Evolutionary conservation across 169 alveolate species (phyloP), one percentile per base, ranked within the genome.

Genomic region (Babesia gibsoni): DNA sequence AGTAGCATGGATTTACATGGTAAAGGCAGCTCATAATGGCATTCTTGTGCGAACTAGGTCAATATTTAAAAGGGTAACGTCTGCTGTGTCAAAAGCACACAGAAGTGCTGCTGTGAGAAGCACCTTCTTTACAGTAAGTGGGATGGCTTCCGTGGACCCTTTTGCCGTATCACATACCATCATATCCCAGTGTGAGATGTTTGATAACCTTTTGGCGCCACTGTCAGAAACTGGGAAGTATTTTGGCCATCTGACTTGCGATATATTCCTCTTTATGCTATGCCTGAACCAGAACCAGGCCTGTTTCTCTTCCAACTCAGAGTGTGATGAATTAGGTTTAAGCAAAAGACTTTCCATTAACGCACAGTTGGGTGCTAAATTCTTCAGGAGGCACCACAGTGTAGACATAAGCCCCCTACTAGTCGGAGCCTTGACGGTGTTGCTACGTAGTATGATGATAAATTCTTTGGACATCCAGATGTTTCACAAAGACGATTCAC

Each of bases 101-200:
- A 79, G 69, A 43, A 79, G 65, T 33, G 78, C 83, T 8, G 52
- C 83, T 3, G 80, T 69, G 9, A 57, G 88, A 6, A 50, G 69
- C 39, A 79, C 41, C 16, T 75, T 79, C 3, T 79, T 83, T 14
- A 52, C 49, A 0, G 66, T 79, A 2, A 43, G 78, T 29, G 88
- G 82, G 23, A 12, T 79, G 43, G 73, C 82, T 29, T 35, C 83
- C 3, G 68, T 79, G 0, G 67, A 79, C 42, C 88, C 88, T 6
- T 79, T 67, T 42, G 67, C 83, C 0, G 72, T 70, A 1, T 64
- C 56, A 6, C 63, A 41, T 10, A 56, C 64, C 23, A 69, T 67
- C 16, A 49, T 79, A 23, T 46, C 63, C 58, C 88, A 79, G 64
- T 67, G 69, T 18, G 88, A 79, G 49, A 58, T 69, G 78, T 79